phyloP scores from a whole-genome alignment of 257 asterid species.

The Solanum appendiculatum region DNA sequence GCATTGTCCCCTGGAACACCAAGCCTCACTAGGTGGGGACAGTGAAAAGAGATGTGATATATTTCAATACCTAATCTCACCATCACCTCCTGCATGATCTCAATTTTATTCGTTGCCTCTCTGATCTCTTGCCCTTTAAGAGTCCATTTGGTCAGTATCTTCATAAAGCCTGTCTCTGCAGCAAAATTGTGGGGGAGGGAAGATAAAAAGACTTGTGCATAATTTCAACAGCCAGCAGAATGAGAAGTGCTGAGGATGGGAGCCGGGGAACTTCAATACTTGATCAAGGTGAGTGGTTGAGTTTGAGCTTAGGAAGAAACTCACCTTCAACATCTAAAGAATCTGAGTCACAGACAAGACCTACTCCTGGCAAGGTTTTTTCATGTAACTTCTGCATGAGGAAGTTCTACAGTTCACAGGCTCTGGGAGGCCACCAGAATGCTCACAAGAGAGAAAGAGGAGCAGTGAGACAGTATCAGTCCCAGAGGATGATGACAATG shows the following conservation, averaged over 20 bases:
- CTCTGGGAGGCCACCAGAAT: slow-evolving; percentile 96
- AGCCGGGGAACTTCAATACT: slow-evolving; percentile 11
- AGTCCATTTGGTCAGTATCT: slow-evolving; percentile 20
- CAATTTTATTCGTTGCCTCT: slow-evolving; percentile 28
- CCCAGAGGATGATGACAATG: slow-evolving; percentile 54
- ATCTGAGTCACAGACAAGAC: slow-evolving; percentile 33
- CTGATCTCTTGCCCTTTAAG: slow-evolving; percentile 26
- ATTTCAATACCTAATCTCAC: slow-evolving; percentile 33
- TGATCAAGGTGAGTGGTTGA: slow-evolving; percentile 51
- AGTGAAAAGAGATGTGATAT: slow-evolving; percentile 23
- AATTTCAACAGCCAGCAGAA: slow-evolving; percentile 1
- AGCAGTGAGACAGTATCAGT: slow-evolving; percentile 52
- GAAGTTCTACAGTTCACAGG: slow-evolving; percentile 88
- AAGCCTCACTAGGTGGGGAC: slow-evolving; percentile 61
- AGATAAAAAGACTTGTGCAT: background rate
- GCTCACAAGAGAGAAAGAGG: slow-evolving; percentile 97
- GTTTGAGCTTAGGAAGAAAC: slow-evolving; percentile 50
- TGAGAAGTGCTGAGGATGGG: slow-evolving; percentile 29
- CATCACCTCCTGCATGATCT: slow-evolving; percentile 31
- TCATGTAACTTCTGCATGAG: slow-evolving; percentile 95
- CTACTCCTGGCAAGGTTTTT: slow-evolving; percentile 46
- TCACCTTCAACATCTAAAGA: slow-evolving; percentile 23
- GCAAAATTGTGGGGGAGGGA: slow-evolving; percentile 2
- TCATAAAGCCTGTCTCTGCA: slow-evolving; percentile 10
- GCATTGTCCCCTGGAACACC: slow-evolving; percentile 32